A percentile compares a stretch with the other conserved stretches of the same genome.
phyloP scores from a whole-genome alignment of 306 rosid genomes.

The Senna siamea region DNA sequence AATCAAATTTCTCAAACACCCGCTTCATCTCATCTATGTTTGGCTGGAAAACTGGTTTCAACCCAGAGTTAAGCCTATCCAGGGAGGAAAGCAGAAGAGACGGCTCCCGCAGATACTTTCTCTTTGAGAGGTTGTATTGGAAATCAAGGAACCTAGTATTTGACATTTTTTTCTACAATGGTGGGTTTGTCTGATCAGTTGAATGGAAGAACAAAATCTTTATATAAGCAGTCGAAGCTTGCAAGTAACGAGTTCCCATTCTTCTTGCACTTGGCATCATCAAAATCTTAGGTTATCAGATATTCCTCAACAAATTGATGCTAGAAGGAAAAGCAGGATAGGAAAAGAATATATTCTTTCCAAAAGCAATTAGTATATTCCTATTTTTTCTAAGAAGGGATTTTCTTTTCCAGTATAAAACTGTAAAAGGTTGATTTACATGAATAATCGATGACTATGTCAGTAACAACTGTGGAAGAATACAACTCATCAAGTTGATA shows the following conservation, averaged over 20 bases:
- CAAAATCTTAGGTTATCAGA: conserved; percentile 26
- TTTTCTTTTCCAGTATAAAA: conserved; percentile 16
- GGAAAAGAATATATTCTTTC: conserved; percentile 56
- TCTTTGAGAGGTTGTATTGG: conserved; percentile 71
- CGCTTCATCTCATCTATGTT: conserved; percentile 69
- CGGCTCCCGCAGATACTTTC: conserved; percentile 64
- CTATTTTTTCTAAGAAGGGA: conserved; percentile 30
- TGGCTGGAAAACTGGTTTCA: conserved; percentile 55
- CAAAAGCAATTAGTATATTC: conserved; percentile 41
- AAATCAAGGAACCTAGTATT: conserved; percentile 68
- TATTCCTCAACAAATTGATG: conserved; percentile 52
- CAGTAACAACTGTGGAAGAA: conserved; percentile 31
- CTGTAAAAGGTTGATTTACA: conserved; percentile 38
- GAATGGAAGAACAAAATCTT: not conserved
- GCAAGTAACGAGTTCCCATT: conserved; percentile 2
- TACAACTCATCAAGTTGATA: conserved; percentile 48
- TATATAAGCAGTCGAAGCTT: conserved; percentile 24
- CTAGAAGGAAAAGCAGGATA: conserved; percentile 32
- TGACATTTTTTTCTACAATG: conserved; percentile 46
- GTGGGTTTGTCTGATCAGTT: conserved; percentile 31
- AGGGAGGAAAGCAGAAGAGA: conserved; percentile 50
- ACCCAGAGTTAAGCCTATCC: conserved; percentile 64
- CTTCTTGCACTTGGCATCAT: not conserved
- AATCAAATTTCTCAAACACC: conserved; percentile 77
- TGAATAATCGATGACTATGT: conserved; percentile 1